phyloP scores from a whole-genome alignment of 2,329 filamentous ascomycete genomes.

The Plenodomus biglobosus region DNA sequence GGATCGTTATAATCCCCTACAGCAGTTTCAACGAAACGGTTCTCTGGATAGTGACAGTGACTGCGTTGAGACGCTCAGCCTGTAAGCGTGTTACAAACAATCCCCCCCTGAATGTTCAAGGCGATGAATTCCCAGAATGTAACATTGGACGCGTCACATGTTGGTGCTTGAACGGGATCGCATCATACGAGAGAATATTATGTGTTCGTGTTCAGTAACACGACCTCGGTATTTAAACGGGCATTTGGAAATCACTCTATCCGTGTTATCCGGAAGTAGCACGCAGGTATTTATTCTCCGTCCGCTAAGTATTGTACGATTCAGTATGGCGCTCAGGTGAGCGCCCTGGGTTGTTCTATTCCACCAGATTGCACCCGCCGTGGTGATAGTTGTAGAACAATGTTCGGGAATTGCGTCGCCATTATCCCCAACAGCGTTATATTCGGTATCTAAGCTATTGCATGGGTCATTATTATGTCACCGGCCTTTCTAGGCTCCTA shows the following conservation, averaged over 20 bases:
- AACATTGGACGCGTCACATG: slow-evolving; percentile 2
- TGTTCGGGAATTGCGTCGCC: slow-evolving; percentile 17
- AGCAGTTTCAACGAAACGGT: not conserved
- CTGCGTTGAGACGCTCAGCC: slow-evolving; percentile 2
- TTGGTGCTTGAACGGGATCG: slow-evolving; percentile 2
- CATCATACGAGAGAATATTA: slow-evolving; percentile 1
- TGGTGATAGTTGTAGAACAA: not conserved
- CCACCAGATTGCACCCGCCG: too few relatives aligned
- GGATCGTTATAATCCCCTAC: too few relatives aligned
- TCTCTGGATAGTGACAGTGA: not conserved
- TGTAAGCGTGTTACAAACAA: not conserved
- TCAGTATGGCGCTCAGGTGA: slow-evolving; percentile 16
- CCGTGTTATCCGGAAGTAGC: slow-evolving; percentile 2
- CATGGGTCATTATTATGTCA: slow-evolving; percentile 17
- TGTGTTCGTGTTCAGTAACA: slow-evolving; percentile 3
- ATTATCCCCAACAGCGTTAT: slow-evolving; percentile 6
- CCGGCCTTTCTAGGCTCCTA: slow-evolving; percentile 16
- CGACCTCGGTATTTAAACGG: slow-evolving; percentile 5
- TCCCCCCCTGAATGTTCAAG: not conserved
- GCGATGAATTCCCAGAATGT: slow-evolving; percentile 4
- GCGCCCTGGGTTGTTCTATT: not conserved
- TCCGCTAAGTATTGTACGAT: slow-evolving; percentile 2
- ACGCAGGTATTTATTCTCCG: slow-evolving; percentile 1
- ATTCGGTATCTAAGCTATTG: slow-evolving; percentile 11
- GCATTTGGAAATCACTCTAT: slow-evolving; percentile 2